A percentile compares a stretch with the other conserved stretches of the same genome.
Conservation (phyloP, 768 basidiomycete species). For the Amylocystis lapponica region DNA sequence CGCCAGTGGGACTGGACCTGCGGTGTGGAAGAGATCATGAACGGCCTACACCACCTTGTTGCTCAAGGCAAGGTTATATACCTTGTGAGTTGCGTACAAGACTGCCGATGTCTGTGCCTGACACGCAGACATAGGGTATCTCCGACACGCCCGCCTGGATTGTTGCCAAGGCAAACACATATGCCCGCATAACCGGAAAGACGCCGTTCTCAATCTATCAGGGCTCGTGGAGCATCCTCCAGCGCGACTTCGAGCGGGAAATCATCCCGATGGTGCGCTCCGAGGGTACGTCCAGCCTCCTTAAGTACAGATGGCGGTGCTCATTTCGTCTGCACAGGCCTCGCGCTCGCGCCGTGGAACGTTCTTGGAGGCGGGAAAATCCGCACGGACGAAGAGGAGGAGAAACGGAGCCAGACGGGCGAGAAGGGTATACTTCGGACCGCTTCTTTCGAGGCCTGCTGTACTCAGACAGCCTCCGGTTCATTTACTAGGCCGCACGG, state of each 20-base stretch:
- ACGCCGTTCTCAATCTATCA: conserved; percentile 38
- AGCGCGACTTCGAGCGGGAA: conserved; percentile 36
- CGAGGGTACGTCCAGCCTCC: conserved; percentile 11
- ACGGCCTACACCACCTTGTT: conserved; percentile 45
- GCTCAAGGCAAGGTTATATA: conserved; percentile 40
- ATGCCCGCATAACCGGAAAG: conserved; percentile 29
- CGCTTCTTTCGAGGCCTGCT: conserved; percentile 34
- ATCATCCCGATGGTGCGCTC: conserved; percentile 26
- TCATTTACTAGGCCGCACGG: conserved; percentile 21
- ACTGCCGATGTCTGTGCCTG: background rate
- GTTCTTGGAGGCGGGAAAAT: conserved; percentile 32
- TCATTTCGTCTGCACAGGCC: conserved; percentile 17
- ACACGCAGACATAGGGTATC: conserved; percentile 9
- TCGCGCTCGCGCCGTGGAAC: conserved; percentile 35
- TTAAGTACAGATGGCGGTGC: too few relatives aligned
- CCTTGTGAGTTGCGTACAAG: conserved; percentile 10
- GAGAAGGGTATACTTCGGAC: conserved; percentile 35
- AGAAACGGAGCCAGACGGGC: conserved; percentile 13
- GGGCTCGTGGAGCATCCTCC: conserved; percentile 23
- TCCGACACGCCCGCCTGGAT: conserved; percentile 29
- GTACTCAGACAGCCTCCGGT: conserved; percentile 28
- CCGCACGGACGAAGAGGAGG: conserved; percentile 29
- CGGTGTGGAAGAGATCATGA: conserved; percentile 51
- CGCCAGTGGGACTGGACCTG: conserved; percentile 43
- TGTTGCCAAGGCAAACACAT: conserved; percentile 30